phyloP scores from a whole-genome alignment of 768 basidiomycete species.

The Rossbeevera mucosa region DNA sequence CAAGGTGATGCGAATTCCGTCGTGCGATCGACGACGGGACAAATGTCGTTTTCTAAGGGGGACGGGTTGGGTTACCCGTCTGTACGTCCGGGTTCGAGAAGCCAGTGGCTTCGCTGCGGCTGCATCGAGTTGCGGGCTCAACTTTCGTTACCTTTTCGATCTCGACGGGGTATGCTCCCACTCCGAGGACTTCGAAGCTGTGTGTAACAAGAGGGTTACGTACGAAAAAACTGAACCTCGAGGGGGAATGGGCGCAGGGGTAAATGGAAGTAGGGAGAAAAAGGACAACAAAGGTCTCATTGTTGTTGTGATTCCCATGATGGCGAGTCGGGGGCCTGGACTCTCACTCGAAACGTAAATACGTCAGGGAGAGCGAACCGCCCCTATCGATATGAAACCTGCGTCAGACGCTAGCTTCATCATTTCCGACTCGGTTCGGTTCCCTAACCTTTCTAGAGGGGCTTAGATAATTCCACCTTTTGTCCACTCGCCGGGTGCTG shows the following conservation, averaged over 20 bases:
- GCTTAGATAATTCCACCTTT: background rate
- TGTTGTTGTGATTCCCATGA: no score
- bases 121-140: background rate
- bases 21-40: no score
- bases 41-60: background rate
- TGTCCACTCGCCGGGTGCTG: background rate
- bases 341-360: no score
- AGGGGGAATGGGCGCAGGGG: background rate
- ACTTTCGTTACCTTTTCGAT: background rate
- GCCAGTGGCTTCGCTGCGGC: background rate
- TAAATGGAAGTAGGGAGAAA: background rate
- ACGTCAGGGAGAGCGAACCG: conserved; percentile 4
- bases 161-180: background rate
- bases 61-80: background rate
- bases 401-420: background rate
- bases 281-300: background rate
- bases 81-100: background rate
- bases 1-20: no score
- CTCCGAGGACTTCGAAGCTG: conserved; percentile 11
- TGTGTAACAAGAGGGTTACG: background rate
- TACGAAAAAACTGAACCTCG: background rate
- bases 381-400: conserved; percentile 13
- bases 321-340: no score
- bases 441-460: background rate
- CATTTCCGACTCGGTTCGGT: background rate